phyloP scores from a whole-genome alignment of 495 filamentous ascomycete genomes.

The Aspergillus conjunctus region DNA sequence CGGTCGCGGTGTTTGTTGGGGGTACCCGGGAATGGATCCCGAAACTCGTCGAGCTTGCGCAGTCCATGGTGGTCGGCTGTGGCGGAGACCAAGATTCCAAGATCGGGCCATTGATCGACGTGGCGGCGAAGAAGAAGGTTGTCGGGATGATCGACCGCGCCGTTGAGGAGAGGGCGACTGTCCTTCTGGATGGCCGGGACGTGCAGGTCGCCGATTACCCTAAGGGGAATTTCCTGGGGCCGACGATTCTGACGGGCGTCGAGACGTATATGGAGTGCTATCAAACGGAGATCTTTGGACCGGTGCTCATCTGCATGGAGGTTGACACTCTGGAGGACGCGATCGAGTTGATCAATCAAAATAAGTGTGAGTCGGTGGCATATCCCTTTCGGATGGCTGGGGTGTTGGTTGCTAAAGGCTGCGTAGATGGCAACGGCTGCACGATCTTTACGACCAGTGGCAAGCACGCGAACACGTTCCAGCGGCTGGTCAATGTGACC shows the following conservation, averaged over 20 bases:
- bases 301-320: constrained; percentile 36
- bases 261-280: constrained; percentile 38
- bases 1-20: constrained; percentile 36
- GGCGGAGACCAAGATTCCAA: constrained; percentile 27
- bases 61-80: constrained; percentile 32
- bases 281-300: constrained; percentile 36
- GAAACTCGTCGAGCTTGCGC: constrained; percentile 32
- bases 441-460: constrained; percentile 34
- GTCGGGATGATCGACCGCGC: constrained; percentile 34
- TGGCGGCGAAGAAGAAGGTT: constrained; percentile 20
- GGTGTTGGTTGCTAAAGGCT: background rate
- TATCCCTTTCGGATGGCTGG: background rate
- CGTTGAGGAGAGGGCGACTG: constrained; percentile 23
- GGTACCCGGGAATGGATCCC: constrained; percentile 25
- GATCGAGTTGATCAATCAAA: constrained; percentile 34
- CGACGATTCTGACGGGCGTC: constrained; percentile 32
- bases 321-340: constrained; percentile 32
- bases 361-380: constrained; percentile 27
- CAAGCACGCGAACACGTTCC: constrained; percentile 31
- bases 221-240: constrained; percentile 34
- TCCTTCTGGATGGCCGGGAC: constrained; percentile 31
- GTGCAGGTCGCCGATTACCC: constrained; percentile 28
- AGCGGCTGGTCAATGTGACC: constrained; percentile 31
- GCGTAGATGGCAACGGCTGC: constrained; percentile 33
- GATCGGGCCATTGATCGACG: constrained; percentile 33